Base-by-base conservation (phyloP, 805 yeast genomes). In the Lipomyces spencermartinsiae region DNA sequence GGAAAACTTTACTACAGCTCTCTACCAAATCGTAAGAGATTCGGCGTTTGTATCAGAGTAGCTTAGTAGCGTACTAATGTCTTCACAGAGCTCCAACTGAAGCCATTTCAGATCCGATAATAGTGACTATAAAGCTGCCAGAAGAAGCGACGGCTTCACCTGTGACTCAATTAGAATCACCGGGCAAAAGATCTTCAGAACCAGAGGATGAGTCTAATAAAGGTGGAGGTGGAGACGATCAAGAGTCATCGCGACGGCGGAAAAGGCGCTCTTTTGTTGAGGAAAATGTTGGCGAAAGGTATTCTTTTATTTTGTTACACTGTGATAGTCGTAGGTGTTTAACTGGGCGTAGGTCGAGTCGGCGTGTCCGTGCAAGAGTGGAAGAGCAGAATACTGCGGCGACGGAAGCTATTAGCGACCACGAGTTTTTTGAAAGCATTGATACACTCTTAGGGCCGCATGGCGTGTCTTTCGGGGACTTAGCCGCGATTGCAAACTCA, bases 321-420 rank as follows among this genome's bases (percentile, higher is more conserved):
- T 43, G 10, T 43, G 22, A 43, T 43, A 37, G 49, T 6, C 8
- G 10, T 6, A 6, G 49, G 49, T 16, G 49, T 43, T 25, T 43
- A 43, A 43, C 49, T 43, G 34, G n/a, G 34, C 56, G n/a, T 25
- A 53, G 72, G 12, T 68, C 68, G 3, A 63, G 73, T 49, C 74
- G 74, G 61, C 65, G 78, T 29, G 76, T 76, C n/a, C 72, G 74
- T 19, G 75, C 76, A 6, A 64, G 76, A 10, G 70, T 64, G 4
- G 70, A 72, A 51, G 76, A 70, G 35, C 71, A 71, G 39, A 67
- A 67, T 7, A 57, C 68, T 4, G 25, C 72, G 1, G 72, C 63
- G 22, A 62, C 59, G 14, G 64, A 63, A 5, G 76, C 73, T 35
- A 31, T 54, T 2, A 53, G 53, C 7, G 71, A 68, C 49, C 51